Base-by-base conservation (phyloP, 2,329 filamentous ascomycete species). In the Ilyonectria sp. region DNA sequence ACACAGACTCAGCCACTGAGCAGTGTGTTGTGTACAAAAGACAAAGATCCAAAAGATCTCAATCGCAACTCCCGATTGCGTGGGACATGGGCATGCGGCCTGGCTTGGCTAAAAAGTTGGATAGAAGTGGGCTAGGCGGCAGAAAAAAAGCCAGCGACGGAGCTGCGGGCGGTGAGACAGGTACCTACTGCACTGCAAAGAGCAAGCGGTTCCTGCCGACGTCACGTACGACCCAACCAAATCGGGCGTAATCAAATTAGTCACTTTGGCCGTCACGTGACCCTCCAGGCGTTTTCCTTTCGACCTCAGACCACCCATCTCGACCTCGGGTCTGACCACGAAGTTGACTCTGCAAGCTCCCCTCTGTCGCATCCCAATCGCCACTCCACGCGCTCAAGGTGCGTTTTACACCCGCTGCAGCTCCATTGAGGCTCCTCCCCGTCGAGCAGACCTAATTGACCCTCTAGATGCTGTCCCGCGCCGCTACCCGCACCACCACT, bases 391-490 rank as follows among this genome's bases (percentile, higher is more conserved):
- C 68, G 63, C 59, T 65, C 76, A 79, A 79, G 71, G 77, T 76
- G 44, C 67, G 71, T 59, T 31, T 19, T n/a, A 5, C 57, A 40
- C 43, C 35, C 52, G n/a, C 55, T 19, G 4, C 15, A 60, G 29
- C 66, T 50, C 59, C 65, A 69, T 62, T 67, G 47, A 63, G 21
- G 57, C 57, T 49, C 55, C 8, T 21, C 43, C 43, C 35, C 40
- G 19, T 21, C 64, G 33, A 23, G 37, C 9, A 50, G 60, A 70
- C 75, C 82, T 82, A 82, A 86, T 85, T 87, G 81, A 83, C 74
- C 37, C n/a, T 19, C 31, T 79, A 97, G 93, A 97, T 97, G 94
- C 87, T 96, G 83, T 89, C 94, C 85, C 92, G 92, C 82, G 88
- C 90, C 84, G 87, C 85, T 78, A 78, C 84, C 78, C 89, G 89